Evolutionary conservation across 306 rosid species (phyloP).

Genomic region (Malus orientalis): DNA sequence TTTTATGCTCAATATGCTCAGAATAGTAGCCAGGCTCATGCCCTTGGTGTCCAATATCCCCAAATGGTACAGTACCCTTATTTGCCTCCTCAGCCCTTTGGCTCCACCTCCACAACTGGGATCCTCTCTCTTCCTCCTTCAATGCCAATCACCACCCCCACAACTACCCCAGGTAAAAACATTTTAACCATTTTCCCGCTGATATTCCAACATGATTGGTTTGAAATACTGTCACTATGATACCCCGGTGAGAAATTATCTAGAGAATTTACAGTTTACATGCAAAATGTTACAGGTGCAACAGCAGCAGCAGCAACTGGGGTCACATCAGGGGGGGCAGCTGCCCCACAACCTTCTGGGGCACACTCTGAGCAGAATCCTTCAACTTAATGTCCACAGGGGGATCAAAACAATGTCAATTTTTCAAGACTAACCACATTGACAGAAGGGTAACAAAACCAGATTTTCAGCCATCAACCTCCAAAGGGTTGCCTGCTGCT

Average conservation of each 20-base stretch:
- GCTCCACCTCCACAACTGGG: slow-evolving; percentile 35
- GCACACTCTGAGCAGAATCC: slow-evolving; percentile 48
- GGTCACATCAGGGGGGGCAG: slow-evolving; percentile 13
- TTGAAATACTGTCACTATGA: too few species aligned
- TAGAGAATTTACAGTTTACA: neutral
- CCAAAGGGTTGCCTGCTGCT: slow-evolving; percentile 7
- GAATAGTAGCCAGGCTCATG: slow-evolving; percentile 42
- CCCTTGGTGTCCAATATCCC: slow-evolving; percentile 65
- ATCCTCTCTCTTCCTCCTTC: slow-evolving; percentile 66
- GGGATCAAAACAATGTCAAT: neutral
- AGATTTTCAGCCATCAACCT: slow-evolving; percentile 5
- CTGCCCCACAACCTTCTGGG: slow-evolving; percentile 41
- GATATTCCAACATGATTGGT: neutral
- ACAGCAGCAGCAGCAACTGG: slow-evolving; percentile 22
- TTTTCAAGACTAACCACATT: slow-evolving; percentile 38
- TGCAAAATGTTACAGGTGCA: slow-evolving; percentile 34
- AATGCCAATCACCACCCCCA: slow-evolving; percentile 31
- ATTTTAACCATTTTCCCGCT: neutral
- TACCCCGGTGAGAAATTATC: neutral
- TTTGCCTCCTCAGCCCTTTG: slow-evolving; percentile 54
- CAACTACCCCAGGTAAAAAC: slow-evolving; percentile 46
- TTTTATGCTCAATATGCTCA: slow-evolving; percentile 63
- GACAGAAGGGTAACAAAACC: slow-evolving; percentile 12
- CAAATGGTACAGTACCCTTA: slow-evolving; percentile 58
- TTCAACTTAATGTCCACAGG: slow-evolving; percentile 21